phyloP scores from a whole-genome alignment of 2,329 filamentous ascomycete genomes.

The Fusarium concolor region DNA sequence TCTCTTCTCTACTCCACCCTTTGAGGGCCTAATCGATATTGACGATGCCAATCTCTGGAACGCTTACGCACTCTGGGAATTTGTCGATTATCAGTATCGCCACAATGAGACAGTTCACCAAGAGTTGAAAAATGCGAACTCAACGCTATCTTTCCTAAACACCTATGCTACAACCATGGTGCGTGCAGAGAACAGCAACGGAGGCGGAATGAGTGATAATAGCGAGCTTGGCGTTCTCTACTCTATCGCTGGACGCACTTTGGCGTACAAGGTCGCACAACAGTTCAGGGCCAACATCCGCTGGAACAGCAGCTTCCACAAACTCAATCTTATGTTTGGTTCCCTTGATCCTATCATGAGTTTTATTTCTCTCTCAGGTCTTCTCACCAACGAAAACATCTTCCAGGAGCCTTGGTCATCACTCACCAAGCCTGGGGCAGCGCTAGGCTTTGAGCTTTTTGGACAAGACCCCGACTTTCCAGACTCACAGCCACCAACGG shows the following conservation, averaged over 20 bases:
- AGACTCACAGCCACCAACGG: slow-evolving; percentile 44
- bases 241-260: slow-evolving; percentile 64
- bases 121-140: slow-evolving; percentile 52
- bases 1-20: slow-evolving; percentile 53
- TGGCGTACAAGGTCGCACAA: slow-evolving; percentile 59
- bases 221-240: slow-evolving; percentile 54
- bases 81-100: slow-evolving; percentile 64
- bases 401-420: slow-evolving; percentile 53
- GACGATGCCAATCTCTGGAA: slow-evolving; percentile 57
- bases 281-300: slow-evolving; percentile 58
- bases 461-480: slow-evolving; percentile 42
- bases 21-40: slow-evolving; percentile 54
- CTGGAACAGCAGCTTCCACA: slow-evolving; percentile 54
- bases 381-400: slow-evolving; percentile 64
- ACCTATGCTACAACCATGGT: slow-evolving; percentile 76
- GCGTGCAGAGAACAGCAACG: slow-evolving; percentile 65
- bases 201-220: slow-evolving; percentile 59
- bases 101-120: slow-evolving; percentile 61
- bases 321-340: slow-evolving; percentile 66
- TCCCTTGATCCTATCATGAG: slow-evolving; percentile 66
- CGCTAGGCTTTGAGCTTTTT: slow-evolving; percentile 78
- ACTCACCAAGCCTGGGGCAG: slow-evolving; percentile 76
- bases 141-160: slow-evolving; percentile 60
- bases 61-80: slow-evolving; percentile 67
- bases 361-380: slow-evolving; percentile 63